Percentiles rank a stretch among this genome's conserved stretches.
phyloP scores from a whole-genome alignment of 495 filamentous ascomycete species.

The Neurospora intermedia region DNA sequence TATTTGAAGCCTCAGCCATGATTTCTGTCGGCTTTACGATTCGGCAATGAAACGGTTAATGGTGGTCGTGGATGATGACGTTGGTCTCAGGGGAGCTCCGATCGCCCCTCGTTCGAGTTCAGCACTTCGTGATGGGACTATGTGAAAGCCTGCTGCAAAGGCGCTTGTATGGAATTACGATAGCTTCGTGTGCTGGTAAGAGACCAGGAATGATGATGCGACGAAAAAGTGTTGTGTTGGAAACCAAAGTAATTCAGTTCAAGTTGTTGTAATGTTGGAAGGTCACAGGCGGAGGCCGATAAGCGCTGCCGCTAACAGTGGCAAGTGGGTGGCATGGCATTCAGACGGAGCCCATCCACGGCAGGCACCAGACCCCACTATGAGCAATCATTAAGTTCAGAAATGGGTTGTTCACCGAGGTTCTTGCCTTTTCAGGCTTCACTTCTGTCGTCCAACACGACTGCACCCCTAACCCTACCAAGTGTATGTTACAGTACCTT shows the following conservation, averaged over 20 bases:
- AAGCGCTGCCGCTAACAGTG: not conserved
- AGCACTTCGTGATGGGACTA: not conserved
- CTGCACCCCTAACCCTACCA: not conserved
- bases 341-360: not conserved
- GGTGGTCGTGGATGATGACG: conserved; percentile 9
- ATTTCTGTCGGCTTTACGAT: conserved; percentile 3
- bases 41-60: not conserved
- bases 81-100: not conserved
- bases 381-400: not conserved
- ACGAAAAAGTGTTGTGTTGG: not conserved
- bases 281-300: not conserved
- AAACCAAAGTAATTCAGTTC: not conserved
- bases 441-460: not conserved
- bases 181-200: not conserved
- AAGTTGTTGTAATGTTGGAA: not conserved
- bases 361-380: not conserved
- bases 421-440: not conserved
- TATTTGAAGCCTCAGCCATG: conserved; percentile 46
- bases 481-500: not conserved
- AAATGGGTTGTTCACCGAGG: not conserved
- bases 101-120: not conserved
- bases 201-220: not conserved
- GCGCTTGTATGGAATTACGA: not conserved
- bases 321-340: not conserved
- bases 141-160: not conserved